phyloP scores from a whole-genome alignment of 306 rosid species.

The Trifolium subterraneum region DNA sequence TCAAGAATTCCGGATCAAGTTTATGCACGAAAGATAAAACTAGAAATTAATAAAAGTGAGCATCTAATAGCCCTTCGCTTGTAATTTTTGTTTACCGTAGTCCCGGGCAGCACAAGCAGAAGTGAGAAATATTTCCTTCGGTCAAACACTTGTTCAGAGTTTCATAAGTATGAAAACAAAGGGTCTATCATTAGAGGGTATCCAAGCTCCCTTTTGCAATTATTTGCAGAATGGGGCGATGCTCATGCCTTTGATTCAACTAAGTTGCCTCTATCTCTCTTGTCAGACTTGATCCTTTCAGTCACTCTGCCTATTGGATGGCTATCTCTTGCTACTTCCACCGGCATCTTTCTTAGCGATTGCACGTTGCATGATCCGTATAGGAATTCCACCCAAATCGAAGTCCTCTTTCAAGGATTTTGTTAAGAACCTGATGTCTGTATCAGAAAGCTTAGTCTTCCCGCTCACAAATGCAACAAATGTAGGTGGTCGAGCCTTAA shows the following conservation, averaged over 20 bases:
- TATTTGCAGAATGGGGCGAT: conserved; percentile 12
- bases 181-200: background rate
- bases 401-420: conserved; percentile 96
- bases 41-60: conserved; percentile 2
- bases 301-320: conserved; percentile 41
- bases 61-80: background rate
- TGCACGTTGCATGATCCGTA: conserved; percentile 81
- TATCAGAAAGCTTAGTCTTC: conserved; percentile 70
- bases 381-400: conserved; percentile 94
- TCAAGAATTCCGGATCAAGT: conserved; percentile 2
- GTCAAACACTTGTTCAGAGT: conserved; percentile 6
- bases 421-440: conserved; percentile 78
- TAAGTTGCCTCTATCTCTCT: conserved; percentile 68
- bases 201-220: conserved; percentile 18
- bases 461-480: conserved; percentile 89
- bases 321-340: conserved; percentile 51
- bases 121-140: background rate
- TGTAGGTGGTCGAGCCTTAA: conserved; percentile 94
- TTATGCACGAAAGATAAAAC: conserved; percentile 15
- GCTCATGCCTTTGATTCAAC: conserved; percentile 24
- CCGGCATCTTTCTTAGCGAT: conserved; percentile 51
- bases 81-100: background rate
- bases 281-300: conserved; percentile 65
- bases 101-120: background rate
- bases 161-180: background rate